Evolutionary conservation across 1,284 basidiomycete species (phyloP), one percentile per base, ranked within the genome.

Genomic region (Leccinum insolens): DNA sequence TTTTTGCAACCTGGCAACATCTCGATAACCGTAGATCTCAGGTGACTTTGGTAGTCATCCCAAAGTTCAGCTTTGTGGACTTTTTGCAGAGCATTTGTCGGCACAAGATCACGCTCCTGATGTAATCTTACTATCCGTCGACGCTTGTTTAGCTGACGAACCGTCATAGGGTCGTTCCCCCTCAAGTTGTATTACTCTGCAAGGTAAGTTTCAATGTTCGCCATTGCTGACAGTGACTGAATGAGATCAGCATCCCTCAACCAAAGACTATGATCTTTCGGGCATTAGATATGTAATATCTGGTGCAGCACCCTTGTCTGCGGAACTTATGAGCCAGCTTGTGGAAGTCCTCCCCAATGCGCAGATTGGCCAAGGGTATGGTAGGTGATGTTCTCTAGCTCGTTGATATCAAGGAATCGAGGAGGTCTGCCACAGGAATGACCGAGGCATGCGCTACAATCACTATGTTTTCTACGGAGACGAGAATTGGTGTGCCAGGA

Each of bases 271-370:
- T 74, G 86, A 94, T 72, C 80, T 95, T 31, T 84, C 82, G 59
- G 80, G 83, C 64, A 77, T 95, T 61, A 82, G 87, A 66, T 80
- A 85, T 73, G 69, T 41, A 15, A 85, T 93, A 80, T 82, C 83
- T 61, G 91, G 92, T 28, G 93, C 92, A 0, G 93, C 93, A 0
- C 93, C 93, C 5, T 80, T 95, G 5, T 88, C 90, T 3, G 80
- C 84, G 17, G 92, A 92, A 73, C 82, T 92, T 37, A 88, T 84
- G 65, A 69, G 81, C 49, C 83, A 88, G 71, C 77, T 92, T 39
- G 78, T 84, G 57, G 78, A 82, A 41, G 74, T 89, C 55, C 78
- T 94, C 15, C 90, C 90, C 0, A 76, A 86, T 25, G 84, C 85
- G 2, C 80, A 83, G 61, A 85, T 92, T 64, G 89, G 88, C 12